Evolutionary conservation across 768 basidiomycete genomes (phyloP).

Genomic region (Rubroboletus pulcherrimus): DNA sequence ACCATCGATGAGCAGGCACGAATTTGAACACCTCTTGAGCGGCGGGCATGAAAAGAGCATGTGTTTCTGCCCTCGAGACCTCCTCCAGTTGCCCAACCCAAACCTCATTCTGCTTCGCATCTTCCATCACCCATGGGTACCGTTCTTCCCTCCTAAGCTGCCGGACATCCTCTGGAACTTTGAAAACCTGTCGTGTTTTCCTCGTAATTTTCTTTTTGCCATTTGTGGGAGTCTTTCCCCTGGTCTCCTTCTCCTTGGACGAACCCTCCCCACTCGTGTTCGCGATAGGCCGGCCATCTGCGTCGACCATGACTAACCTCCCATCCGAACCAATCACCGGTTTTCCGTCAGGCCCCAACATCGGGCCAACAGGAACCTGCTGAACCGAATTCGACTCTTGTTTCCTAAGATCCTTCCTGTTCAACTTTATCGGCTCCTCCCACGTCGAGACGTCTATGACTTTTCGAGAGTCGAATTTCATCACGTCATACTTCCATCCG

Average conservation of each 20-base stretch:
- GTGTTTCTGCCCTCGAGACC: slow-evolving; percentile 60
- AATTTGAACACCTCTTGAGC: slow-evolving; percentile 82
- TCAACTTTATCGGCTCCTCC: slow-evolving; percentile 76
- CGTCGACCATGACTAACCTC: slow-evolving; percentile 76
- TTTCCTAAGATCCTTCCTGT: slow-evolving; percentile 74
- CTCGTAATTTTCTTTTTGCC: slow-evolving; percentile 75
- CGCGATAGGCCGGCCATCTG: slow-evolving; percentile 67
- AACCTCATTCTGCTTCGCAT: slow-evolving; percentile 61
- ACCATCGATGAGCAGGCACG: slow-evolving; percentile 85
- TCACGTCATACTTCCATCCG: slow-evolving; percentile 89
- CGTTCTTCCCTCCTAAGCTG: slow-evolving; percentile 82
- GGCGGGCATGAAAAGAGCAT: slow-evolving; percentile 82
- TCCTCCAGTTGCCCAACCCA: slow-evolving; percentile 88
- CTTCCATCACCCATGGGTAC: slow-evolving; percentile 92
- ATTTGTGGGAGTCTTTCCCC: slow-evolving; percentile 41
- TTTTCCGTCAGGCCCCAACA: slow-evolving; percentile 82
- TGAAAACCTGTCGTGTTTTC: slow-evolving; percentile 81
- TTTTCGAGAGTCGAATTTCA: slow-evolving; percentile 83
- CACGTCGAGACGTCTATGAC: slow-evolving; percentile 66
- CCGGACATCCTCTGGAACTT: slow-evolving; percentile 71
- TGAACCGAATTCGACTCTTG: slow-evolving; percentile 36
- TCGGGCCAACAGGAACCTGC: slow-evolving; percentile 60
- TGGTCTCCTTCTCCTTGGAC: slow-evolving; percentile 35
- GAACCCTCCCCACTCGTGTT: slow-evolving; percentile 29
- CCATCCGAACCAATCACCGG: slow-evolving; percentile 77